Percentiles rank a stretch among this genome's conserved stretches.
Conservation (phyloP, 352 stramenopile genomes). For the Globisporangium recalcitrans region DNA sequence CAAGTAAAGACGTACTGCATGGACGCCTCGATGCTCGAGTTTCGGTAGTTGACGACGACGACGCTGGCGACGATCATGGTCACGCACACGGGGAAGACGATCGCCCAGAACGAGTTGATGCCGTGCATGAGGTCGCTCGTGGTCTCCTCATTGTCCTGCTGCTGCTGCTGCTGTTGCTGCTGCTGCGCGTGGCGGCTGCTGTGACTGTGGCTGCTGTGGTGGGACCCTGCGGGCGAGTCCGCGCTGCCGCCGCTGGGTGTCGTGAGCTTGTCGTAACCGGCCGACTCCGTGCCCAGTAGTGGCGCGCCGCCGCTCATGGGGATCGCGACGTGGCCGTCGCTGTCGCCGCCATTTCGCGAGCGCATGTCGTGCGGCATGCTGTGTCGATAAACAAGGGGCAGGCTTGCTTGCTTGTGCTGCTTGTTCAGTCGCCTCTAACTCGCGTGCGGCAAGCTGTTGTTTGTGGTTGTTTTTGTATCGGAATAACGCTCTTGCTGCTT, state of each 20-base stretch:
- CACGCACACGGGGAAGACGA: constrained; percentile 75
- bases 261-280: constrained; percentile 56
- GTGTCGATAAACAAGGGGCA: not conserved
- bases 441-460: not conserved
- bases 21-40: constrained; percentile 60
- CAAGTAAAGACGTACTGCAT: constrained; percentile 53
- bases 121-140: constrained; percentile 80
- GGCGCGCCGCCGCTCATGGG: constrained; percentile 30
- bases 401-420: not conserved
- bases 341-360: constrained; percentile 6
- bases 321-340: constrained; percentile 22
- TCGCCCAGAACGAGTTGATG: constrained; percentile 86
- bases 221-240: constrained; percentile 7
- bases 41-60: constrained; percentile 84
- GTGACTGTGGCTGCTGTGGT: constrained; percentile 10
- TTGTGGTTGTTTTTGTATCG: constrained; percentile 2
- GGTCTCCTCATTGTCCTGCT: constrained; percentile 24
- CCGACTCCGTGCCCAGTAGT: constrained; percentile 20
- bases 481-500: not conserved
- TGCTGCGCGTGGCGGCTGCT: constrained; percentile 15
- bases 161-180: constrained; percentile 14
- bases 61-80: constrained; percentile 81
- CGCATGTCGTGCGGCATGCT: constrained; percentile 15
- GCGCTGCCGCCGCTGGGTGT: constrained; percentile 35
- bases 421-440: not conserved